Percentiles rank a stretch among this genome's conserved stretches.
Conservation (phyloP, 352 stramenopile genomes). For the Phytophthora constricta region DNA sequence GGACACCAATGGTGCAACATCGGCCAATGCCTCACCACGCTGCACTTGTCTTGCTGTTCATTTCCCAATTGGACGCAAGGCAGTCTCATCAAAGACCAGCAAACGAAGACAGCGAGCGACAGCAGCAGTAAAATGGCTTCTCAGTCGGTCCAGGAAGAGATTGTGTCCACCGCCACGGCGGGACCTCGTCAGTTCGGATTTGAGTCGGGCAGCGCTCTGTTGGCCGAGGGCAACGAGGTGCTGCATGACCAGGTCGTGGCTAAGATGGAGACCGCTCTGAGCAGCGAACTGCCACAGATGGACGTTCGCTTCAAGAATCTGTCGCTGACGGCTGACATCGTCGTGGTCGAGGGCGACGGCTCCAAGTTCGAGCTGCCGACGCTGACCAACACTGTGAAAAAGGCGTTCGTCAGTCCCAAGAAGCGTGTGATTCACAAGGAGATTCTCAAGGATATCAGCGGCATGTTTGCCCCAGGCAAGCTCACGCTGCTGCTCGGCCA, state of each 20-base stretch:
- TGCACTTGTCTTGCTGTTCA: neutral
- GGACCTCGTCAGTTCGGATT: conserved; percentile 15
- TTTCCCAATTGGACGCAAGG: neutral
- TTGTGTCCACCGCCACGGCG: neutral
- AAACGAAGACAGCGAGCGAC: too few relatives aligned
- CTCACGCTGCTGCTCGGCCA: conserved; percentile 47
- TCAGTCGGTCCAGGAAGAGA: neutral
- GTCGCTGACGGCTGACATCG: conserved; percentile 39
- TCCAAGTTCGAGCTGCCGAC: conserved; percentile 33
- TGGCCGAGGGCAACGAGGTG: conserved; percentile 39
- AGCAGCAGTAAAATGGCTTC: neutral
- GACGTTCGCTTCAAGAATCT: conserved; percentile 57
- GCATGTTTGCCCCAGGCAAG: conserved; percentile 41
- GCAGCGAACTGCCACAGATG: conserved; percentile 46
- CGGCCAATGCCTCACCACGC: neutral
- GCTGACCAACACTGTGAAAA: conserved; percentile 33
- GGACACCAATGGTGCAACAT: too few relatives aligned
- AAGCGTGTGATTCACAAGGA: conserved; percentile 34
- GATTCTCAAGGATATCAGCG: conserved; percentile 48
- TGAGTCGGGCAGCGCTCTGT: conserved; percentile 24
- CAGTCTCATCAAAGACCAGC: neutral
- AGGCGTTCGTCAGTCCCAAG: conserved; percentile 32
- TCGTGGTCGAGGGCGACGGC: conserved; percentile 11
- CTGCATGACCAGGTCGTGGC: conserved; percentile 40
- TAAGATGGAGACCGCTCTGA: conserved; percentile 35